Percentiles rank a stretch among this genome's conserved stretches.
phyloP scores from a whole-genome alignment of 441 rosid genomes.

The Corymbia citriodora region DNA sequence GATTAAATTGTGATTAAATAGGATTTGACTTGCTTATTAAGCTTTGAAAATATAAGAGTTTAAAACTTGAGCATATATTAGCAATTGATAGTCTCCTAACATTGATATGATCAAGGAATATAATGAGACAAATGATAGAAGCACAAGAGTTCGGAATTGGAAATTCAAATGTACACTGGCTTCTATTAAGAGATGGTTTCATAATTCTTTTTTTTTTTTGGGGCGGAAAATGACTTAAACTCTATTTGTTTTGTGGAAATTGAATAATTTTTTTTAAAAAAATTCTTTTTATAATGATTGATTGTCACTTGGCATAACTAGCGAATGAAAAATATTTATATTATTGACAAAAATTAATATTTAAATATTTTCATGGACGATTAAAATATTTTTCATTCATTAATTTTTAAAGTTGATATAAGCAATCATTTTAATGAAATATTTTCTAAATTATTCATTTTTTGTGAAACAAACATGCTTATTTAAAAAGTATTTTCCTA shows the following conservation, averaged over 20 bases:
- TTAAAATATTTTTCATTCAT: too few relatives aligned
- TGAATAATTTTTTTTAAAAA: too few relatives aligned
- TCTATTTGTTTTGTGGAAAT: too few relatives aligned
- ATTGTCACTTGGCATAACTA: not conserved
- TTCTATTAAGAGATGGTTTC: not conserved
- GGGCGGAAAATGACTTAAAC: not conserved
- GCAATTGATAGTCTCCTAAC: not conserved
- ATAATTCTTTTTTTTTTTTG: too few relatives aligned
- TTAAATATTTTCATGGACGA: not conserved
- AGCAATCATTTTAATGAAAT: too few relatives aligned
- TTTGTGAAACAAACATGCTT: too few relatives aligned
- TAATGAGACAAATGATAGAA: not conserved
- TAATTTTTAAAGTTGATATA: too few relatives aligned
- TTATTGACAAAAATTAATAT: too few relatives aligned
- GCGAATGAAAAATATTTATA: not conserved
- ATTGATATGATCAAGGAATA: not conserved
- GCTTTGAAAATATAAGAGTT: not conserved
- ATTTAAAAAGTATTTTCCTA: too few relatives aligned
- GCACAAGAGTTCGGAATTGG: not conserved
- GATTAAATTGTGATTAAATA: not conserved
- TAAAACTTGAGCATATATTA: not conserved
- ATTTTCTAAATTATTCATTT: too few relatives aligned
- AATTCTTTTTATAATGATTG: too few relatives aligned
- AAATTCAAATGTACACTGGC: not conserved
- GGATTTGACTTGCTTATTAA: not conserved